Evolutionary conservation across 108 stramenopile species (phyloP).

Genomic region (Cylindrotheca fusiformis): DNA sequence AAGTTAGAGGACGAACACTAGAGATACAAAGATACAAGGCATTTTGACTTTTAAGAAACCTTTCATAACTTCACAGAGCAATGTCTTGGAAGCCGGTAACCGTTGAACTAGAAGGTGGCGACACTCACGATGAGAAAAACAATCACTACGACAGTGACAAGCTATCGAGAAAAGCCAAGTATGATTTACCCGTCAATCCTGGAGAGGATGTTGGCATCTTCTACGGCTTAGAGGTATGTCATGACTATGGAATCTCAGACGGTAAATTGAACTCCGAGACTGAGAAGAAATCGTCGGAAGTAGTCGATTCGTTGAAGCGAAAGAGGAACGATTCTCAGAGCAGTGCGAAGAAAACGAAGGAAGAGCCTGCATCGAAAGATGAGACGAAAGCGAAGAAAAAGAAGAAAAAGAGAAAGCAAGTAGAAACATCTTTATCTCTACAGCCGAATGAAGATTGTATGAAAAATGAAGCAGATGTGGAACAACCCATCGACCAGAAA

Average conservation of each 20-base stretch:
- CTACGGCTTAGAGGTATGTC: constrained; percentile 59
- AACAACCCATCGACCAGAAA: constrained; percentile 5
- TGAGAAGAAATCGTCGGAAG: neutral
- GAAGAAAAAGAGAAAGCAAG: constrained; percentile 22
- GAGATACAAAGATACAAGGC: too few species aligned
- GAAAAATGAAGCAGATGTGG: constrained; percentile 8
- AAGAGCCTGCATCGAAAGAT: constrained; percentile 9
- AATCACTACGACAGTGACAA: constrained; percentile 51
- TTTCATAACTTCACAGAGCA: neutral
- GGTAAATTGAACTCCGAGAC: constrained; percentile 6
- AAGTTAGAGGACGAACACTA: too few species aligned
- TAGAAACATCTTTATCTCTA: constrained; percentile 1
- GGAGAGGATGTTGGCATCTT: constrained; percentile 61
- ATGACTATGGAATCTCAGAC: neutral
- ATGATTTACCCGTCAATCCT: constrained; percentile 38
- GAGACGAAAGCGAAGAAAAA: constrained; percentile 26
- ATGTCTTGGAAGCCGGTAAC: neutral
- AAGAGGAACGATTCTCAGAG: neutral
- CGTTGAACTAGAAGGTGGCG: neutral
- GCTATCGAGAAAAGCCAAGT: constrained; percentile 2
- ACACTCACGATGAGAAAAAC: neutral
- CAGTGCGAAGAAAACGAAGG: neutral
- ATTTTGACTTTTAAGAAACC: neutral
- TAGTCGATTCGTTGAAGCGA: neutral
- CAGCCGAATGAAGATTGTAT: neutral